A percentile compares a stretch with the other conserved stretches of the same genome.
phyloP scores from a whole-genome alignment of 2,329 filamentous ascomycete genomes.

The Pezicula neosporulosa region DNA sequence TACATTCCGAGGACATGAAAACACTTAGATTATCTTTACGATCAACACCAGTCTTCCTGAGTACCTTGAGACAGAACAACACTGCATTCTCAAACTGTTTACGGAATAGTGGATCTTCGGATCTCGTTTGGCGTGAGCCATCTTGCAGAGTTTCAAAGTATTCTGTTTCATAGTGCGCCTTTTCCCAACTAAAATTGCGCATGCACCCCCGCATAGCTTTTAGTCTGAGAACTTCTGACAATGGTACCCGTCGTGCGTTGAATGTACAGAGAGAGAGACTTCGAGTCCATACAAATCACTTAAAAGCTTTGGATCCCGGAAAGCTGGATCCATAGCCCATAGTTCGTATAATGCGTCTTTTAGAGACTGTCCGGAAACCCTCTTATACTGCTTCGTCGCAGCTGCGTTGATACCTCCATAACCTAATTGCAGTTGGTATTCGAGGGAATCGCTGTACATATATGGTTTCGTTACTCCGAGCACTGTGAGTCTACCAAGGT shows the following conservation, averaged over 20 bases:
- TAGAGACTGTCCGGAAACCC: constrained; percentile 4
- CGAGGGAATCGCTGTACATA: constrained; percentile 6
- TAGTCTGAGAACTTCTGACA: constrained; percentile 1
- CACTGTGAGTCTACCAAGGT: constrained; percentile 3
- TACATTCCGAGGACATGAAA: constrained; percentile 7
- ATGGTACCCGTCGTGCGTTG: constrained; percentile 4
- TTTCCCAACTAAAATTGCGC: constrained; percentile 5
- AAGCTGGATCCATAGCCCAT: constrained; percentile 5
- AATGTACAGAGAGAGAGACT: constrained; percentile 4
- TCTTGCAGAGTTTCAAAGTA: constrained; percentile 6
- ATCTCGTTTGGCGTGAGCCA: neutral
- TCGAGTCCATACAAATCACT: constrained; percentile 6
- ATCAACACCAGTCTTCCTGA: constrained; percentile 8
- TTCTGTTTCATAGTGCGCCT: neutral
- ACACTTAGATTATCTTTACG: constrained; percentile 5
- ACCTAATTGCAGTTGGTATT: constrained; percentile 9
- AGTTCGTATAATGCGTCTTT: constrained; percentile 8
- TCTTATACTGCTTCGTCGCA: constrained; percentile 8
- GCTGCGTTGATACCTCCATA: constrained; percentile 5
- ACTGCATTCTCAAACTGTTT: constrained; percentile 7
- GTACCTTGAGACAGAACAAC: constrained; percentile 9
- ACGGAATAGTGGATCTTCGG: constrained; percentile 2
- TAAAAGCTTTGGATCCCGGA: constrained; percentile 3
- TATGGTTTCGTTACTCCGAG: constrained; percentile 5
- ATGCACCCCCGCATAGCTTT: constrained; percentile 5